Conservation (phyloP, 495 filamentous ascomycete species). For the Aspergillus nanangensis region DNA sequence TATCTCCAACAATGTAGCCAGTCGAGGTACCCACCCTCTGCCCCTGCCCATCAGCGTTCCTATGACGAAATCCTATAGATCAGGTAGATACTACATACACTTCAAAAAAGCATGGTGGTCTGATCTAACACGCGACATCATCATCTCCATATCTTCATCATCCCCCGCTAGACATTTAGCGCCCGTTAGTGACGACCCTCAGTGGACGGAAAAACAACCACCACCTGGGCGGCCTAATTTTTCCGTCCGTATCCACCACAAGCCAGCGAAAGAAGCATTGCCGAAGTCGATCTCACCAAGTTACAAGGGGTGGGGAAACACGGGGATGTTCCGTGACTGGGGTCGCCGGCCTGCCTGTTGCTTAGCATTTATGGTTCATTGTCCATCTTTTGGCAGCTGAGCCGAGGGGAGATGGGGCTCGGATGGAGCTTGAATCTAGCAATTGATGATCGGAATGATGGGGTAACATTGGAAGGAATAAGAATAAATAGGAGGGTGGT, state of each 20-base stretch:
- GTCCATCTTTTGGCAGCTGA: not conserved
- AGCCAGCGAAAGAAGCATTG: slow-evolving; percentile 5
- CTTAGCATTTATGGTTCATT: not conserved
- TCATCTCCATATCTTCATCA: no score
- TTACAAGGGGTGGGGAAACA: slow-evolving; percentile 2
- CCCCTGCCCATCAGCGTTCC: no score
- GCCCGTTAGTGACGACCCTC: not conserved
- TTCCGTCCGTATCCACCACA: slow-evolving; percentile 7
- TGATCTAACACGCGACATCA: no score
- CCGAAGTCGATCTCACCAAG: slow-evolving; percentile 2
- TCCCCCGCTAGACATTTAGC: no score
- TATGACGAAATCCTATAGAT: no score
- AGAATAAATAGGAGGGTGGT: not conserved
- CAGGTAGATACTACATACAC: no score
- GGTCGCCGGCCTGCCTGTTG: not conserved
- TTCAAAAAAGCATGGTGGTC: no score
- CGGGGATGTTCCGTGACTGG: not conserved
- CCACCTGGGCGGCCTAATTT: slow-evolving; percentile 1
- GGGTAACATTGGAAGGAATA: not conserved
- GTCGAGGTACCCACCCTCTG: no score
- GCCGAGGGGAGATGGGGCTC: not conserved
- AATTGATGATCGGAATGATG: not conserved
- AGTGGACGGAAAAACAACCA: slow-evolving; percentile 7
- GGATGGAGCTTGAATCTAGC: not conserved
- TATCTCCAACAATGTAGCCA: no score